Percentiles rank a stretch among this genome's conserved stretches.
phyloP scores from a whole-genome alignment of 208 protist species.

The Leishmania tarentolae region DNA sequence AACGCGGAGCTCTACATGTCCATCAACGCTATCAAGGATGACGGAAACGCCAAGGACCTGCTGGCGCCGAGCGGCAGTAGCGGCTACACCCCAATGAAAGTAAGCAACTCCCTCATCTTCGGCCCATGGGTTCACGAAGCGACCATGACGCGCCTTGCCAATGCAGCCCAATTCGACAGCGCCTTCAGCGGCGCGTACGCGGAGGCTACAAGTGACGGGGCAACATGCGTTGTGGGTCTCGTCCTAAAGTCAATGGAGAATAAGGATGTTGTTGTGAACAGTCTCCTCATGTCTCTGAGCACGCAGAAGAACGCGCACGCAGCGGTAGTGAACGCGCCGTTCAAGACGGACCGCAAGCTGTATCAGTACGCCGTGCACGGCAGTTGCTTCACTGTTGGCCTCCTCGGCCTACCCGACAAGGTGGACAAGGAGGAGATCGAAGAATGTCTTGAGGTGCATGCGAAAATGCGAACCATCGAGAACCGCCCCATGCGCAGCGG shows the following conservation, averaged over 20 bases:
- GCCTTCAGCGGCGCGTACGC: conserved; percentile 24
- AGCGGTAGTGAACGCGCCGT: conserved; percentile 21
- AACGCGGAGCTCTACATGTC: conserved; percentile 42
- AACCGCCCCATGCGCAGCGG: conserved; percentile 44
- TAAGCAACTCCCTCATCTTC: conserved; percentile 59
- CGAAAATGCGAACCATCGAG: conserved; percentile 30
- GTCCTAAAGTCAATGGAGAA: conserved; percentile 33
- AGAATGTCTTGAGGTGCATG: conserved; percentile 22
- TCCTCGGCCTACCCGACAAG: conserved; percentile 33
- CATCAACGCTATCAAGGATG: conserved; percentile 29
- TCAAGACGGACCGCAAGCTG: conserved; percentile 30
- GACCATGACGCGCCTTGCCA: conserved; percentile 30
- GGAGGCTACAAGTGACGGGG: conserved; percentile 30
- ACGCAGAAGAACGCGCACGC: conserved; percentile 21
- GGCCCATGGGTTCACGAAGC: conserved; percentile 43
- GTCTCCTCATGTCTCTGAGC: conserved; percentile 45
- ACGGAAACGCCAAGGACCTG: conserved; percentile 35
- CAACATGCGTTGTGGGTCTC: conserved; percentile 37
- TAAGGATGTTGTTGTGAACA: conserved; percentile 50
- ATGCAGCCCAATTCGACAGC: conserved; percentile 21
- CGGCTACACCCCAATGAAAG: conserved; percentile 19
- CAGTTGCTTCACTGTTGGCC: conserved; percentile 45
- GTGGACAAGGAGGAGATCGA: conserved; percentile 21
- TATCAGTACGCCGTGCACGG: conserved; percentile 56
- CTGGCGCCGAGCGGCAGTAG: conserved; percentile 9